Evolutionary conservation across 169 alveolate genomes (phyloP).

Genomic region (Eimeria acervulina): DNA sequence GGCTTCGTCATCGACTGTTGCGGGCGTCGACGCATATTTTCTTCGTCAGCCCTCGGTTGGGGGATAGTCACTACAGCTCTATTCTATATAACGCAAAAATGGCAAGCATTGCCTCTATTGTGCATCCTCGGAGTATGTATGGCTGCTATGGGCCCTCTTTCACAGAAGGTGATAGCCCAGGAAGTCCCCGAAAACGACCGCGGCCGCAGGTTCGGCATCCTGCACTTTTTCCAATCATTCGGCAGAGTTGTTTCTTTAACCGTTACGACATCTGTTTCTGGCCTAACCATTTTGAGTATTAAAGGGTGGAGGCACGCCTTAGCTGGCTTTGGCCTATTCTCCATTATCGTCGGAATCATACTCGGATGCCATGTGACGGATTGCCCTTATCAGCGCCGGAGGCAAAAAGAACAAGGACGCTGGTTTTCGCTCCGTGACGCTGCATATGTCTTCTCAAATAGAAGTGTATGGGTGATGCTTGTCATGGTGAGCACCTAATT

Average conservation of each 20-base stretch:
- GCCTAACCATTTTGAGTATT: constrained; percentile 18
- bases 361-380: constrained; percentile 66
- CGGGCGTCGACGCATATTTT: constrained; percentile 78
- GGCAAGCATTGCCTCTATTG: constrained; percentile 88
- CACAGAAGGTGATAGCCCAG: constrained; percentile 91
- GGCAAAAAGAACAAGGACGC: constrained; percentile 46
- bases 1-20: constrained; percentile 91
- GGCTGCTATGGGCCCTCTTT: constrained; percentile 93
- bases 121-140: constrained; percentile 89
- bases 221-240: constrained; percentile 89
- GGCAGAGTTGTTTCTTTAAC: constrained; percentile 90
- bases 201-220: constrained; percentile 91
- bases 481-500: constrained; percentile 57
- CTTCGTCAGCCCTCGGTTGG: constrained; percentile 85
- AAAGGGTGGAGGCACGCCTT: constrained; percentile 78
- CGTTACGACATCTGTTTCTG: constrained; percentile 87
- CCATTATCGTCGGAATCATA: constrained; percentile 34
- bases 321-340: constrained; percentile 64
- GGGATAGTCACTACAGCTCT: constrained; percentile 90
- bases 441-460: constrained; percentile 71
- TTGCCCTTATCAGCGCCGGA: constrained; percentile 38
- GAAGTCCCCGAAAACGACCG: constrained; percentile 88
- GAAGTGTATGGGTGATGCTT: constrained; percentile 83
- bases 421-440: constrained; percentile 71
- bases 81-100: constrained; percentile 86